These are phyloP conservation scores for Priceomyces medius DNA, from an alignment of 805 yeast species.

Conservation along the genomic window DNA sequence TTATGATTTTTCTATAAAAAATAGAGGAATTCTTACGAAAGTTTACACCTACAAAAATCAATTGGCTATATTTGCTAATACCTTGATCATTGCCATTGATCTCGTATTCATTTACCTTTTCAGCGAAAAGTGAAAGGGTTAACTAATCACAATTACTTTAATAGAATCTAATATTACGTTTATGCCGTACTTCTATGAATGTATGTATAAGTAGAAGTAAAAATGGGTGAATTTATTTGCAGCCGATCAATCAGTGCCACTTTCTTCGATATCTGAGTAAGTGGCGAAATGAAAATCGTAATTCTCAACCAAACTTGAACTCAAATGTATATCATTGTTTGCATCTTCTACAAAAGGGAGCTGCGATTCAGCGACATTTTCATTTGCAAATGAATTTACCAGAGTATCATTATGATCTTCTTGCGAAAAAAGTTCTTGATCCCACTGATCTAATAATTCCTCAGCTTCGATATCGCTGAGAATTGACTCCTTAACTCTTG, in stretches of 20 bases:
- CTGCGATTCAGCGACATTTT: background rate
- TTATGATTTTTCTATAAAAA: conserved; percentile 8
- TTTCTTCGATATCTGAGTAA: conserved; percentile 6
- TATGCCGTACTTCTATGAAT: no score
- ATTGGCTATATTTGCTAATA: conserved; percentile 1
- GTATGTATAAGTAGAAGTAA: no score
- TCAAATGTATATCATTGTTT: background rate
- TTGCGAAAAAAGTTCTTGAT: conserved; percentile 3
- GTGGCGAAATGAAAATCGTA: conserved; percentile 9
- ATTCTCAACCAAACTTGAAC: conserved; percentile 5
- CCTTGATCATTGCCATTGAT: conserved; percentile 3
- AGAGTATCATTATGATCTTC: background rate
- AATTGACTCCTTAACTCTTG: conserved; percentile 9
- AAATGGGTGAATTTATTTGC: no score
- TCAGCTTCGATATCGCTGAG: conserved; percentile 8
- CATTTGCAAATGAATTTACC: background rate
- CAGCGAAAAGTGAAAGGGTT: background rate
- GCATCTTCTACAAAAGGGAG: background rate
- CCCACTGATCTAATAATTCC: conserved; percentile 4
- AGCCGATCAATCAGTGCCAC: no score
- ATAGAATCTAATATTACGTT: background rate
- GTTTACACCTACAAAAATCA: conserved; percentile 3
- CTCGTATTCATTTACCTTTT: conserved; percentile 1
- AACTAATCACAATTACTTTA: background rate
- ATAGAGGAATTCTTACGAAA: background rate